A percentile compares a stretch with the other conserved stretches of the same genome.
phyloP scores from a whole-genome alignment of 1,284 basidiomycete genomes.

The Cutaneotrichosporon mucoides region DNA sequence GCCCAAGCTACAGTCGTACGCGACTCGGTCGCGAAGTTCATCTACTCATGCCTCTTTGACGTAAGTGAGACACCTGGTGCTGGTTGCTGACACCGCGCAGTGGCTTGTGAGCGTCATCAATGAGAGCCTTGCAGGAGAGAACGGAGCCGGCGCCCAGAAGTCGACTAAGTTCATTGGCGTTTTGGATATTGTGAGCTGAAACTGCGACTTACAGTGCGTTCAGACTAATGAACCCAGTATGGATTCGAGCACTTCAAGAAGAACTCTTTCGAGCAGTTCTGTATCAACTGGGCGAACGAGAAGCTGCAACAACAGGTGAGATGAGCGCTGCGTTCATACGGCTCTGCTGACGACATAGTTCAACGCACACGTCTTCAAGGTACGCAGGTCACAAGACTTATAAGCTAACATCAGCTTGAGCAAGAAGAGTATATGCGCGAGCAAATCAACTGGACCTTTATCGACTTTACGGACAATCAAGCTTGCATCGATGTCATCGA shows the following conservation, averaged over 20 bases:
- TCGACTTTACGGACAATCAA: conserved; percentile 98
- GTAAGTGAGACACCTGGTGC: conserved; percentile 23
- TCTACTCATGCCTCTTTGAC: conserved; percentile 94
- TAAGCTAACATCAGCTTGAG: conserved; percentile 60
- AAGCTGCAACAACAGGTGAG: conserved; percentile 88
- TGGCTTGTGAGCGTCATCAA: conserved; percentile 98
- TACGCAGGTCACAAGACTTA: conserved; percentile 1
- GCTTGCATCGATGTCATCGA: conserved; percentile 99
- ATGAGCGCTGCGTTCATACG: neutral
- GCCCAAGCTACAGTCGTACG: conserved; percentile 91
- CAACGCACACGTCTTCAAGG: conserved; percentile 96
- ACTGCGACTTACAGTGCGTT: too few species aligned
- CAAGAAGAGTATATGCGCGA: conserved; percentile 99
- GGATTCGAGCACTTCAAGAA: conserved; percentile 97
- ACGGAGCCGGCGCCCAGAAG: conserved; percentile 62
- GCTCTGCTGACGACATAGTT: conserved; percentile 57
- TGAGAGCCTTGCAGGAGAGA: conserved; percentile 87
- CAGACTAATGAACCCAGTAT: conserved; percentile 52
- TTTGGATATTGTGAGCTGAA: conserved; percentile 62
- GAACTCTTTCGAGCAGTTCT: conserved; percentile 99
- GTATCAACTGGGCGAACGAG: conserved; percentile 99
- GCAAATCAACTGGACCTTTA: conserved; percentile 99
- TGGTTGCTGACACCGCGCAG: conserved; percentile 45
- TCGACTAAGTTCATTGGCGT: conserved; percentile 99
- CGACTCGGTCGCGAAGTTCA: conserved; percentile 96